These are phyloP conservation scores for Beauveria caledonica DNA, from an alignment of 2,329 filamentous ascomycete species.

Conservation along the genomic window DNA sequence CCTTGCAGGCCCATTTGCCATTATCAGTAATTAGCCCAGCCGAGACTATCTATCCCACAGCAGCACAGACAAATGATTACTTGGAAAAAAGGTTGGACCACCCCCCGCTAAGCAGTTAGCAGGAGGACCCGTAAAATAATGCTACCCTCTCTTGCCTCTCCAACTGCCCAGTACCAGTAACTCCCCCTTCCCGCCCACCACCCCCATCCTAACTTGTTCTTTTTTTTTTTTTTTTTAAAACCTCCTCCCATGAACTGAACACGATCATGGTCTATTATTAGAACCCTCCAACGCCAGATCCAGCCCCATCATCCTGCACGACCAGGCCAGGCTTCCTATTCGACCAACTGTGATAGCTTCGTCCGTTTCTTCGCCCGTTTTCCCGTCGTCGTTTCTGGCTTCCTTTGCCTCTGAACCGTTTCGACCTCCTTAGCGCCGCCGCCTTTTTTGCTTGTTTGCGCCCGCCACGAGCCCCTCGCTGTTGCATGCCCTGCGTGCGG, in stretches of 20 bases:
- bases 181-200: slow-evolving; percentile 2
- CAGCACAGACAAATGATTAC: no score
- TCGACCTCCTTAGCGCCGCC: not conserved
- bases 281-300: slow-evolving; percentile 41
- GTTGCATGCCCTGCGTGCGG: no score
- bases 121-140: not conserved
- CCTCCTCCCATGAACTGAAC: slow-evolving; percentile 26
- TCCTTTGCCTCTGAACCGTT: not conserved
- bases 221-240: slow-evolving; percentile 12
- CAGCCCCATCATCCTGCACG: slow-evolving; percentile 35
- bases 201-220: not conserved
- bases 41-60: no score
- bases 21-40: no score
- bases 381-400: not conserved
- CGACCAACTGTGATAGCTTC: slow-evolving; percentile 6
- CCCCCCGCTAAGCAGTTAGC: no score
- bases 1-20: no score
- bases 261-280: slow-evolving; percentile 43
- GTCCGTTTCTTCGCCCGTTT: not conserved
- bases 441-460: not conserved
- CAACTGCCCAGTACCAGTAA: not conserved
- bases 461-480: not conserved
- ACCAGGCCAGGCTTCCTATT: slow-evolving; percentile 10
- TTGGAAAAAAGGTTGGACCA: no score
- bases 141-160: not conserved